Conservation (phyloP, 805 yeast genomes). For the Metschnikowia kunwiensis region DNA sequence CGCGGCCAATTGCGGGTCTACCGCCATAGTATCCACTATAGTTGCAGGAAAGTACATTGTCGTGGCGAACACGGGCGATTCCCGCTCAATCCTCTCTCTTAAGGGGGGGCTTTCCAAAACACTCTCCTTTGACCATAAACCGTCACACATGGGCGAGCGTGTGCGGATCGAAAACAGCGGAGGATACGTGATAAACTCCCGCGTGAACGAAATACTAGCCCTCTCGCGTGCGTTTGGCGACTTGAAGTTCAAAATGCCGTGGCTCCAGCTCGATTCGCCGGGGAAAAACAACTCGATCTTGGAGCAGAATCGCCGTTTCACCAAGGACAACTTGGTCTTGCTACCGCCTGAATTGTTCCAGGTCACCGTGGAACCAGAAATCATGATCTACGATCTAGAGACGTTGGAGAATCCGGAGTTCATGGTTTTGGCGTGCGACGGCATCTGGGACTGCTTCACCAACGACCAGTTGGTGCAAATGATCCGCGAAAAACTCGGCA, state of each 20-base stretch:
- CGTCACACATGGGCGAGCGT: slow-evolving; percentile 42
- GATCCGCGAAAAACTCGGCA: slow-evolving; percentile 54
- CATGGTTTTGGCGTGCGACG: slow-evolving; percentile 43
- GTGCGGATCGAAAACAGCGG: slow-evolving; percentile 42
- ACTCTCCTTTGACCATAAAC: slow-evolving; percentile 44
- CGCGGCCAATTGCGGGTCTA: slow-evolving; percentile 40
- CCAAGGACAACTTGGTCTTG: slow-evolving; percentile 28
- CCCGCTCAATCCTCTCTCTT: slow-evolving; percentile 58
- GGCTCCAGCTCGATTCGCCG: slow-evolving; percentile 22
- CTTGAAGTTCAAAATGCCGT: slow-evolving; percentile 40
- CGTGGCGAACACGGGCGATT: slow-evolving; percentile 75
- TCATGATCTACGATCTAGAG: slow-evolving; percentile 35
- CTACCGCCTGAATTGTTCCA: slow-evolving; percentile 44
- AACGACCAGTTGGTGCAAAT: slow-evolving; percentile 51
- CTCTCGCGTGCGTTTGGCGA: slow-evolving; percentile 46
- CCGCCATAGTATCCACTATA: slow-evolving; percentile 35
- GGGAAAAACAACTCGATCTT: slow-evolving; percentile 32
- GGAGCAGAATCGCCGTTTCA: slow-evolving; percentile 20
- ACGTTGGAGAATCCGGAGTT: slow-evolving; percentile 33
- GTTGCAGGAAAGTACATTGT: slow-evolving; percentile 39
- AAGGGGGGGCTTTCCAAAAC: slow-evolving; percentile 53
- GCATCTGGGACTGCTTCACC: slow-evolving; percentile 50
- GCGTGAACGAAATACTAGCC: slow-evolving; percentile 44
- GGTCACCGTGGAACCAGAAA: slow-evolving; percentile 44
- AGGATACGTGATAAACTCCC: slow-evolving; percentile 34